Evolutionary conservation across 768 basidiomycete species (phyloP).

Genomic region (Hericium alpestre): DNA sequence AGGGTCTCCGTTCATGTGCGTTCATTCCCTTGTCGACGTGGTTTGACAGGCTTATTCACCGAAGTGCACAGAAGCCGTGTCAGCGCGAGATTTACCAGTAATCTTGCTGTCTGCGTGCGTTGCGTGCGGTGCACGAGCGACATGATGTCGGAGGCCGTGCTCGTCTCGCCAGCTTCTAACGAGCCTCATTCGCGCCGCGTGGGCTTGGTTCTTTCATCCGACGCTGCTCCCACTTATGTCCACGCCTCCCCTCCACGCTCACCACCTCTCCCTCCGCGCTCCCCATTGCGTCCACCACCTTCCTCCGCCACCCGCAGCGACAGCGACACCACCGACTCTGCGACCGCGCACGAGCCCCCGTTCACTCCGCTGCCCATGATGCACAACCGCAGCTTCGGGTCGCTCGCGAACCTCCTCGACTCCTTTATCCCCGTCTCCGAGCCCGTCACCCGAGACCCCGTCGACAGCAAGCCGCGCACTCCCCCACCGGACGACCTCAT

Average conservation of each 20-base stretch:
- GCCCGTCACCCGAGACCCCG: slow-evolving; percentile 5
- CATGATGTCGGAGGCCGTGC: no score
- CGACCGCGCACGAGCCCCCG: slow-evolving; percentile 1
- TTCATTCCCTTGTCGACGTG: no score
- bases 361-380: slow-evolving; percentile 16
- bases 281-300: slow-evolving; percentile 19
- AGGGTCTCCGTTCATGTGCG: no score
- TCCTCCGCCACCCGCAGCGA: slow-evolving; percentile 7
- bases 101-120: no score
- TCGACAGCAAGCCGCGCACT: slow-evolving; percentile 10
- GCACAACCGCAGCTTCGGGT: slow-evolving; percentile 18
- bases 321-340: background rate
- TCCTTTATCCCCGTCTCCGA: background rate
- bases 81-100: no score
- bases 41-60: no score
- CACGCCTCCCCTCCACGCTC: no score
- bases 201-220: slow-evolving; percentile 13
- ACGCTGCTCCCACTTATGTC: slow-evolving; percentile 13
- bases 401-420: slow-evolving; percentile 16
- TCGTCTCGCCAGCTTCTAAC: background rate
- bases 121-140: no score
- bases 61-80: no score
- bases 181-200: slow-evolving; percentile 26
- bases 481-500: slow-evolving; percentile 17
- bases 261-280: slow-evolving; percentile 21